Evolutionary conservation across 148 eudicot genomes (phyloP).

Genomic region (Nyssa sinensis): DNA sequence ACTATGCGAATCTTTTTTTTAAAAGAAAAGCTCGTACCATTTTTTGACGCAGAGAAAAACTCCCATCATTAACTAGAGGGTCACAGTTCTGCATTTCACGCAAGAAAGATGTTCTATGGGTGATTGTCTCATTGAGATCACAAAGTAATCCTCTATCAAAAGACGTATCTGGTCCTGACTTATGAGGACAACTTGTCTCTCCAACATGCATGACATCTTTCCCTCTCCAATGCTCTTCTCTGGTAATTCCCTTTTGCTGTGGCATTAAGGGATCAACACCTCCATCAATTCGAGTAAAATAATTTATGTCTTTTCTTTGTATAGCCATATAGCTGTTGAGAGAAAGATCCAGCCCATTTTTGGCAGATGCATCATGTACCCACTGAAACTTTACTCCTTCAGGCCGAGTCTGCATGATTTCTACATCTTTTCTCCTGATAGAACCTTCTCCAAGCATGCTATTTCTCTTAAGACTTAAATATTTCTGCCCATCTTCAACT

Average conservation of each 20-base stretch:
- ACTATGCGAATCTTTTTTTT: neutral
- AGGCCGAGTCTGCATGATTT: constrained; percentile 1
- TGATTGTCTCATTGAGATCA: constrained; percentile 34
- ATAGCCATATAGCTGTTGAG: constrained; percentile 19
- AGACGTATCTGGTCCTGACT: constrained; percentile 12
- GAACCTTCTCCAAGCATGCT: constrained; percentile 26
- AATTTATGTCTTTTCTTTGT: constrained; percentile 14
- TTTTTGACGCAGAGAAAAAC: constrained; percentile 16
- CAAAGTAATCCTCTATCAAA: constrained; percentile 19
- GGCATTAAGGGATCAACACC: constrained; percentile 9
- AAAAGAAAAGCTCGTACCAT: constrained; percentile 22
- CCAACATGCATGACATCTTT: constrained; percentile 19
- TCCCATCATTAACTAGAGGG: constrained; percentile 27
- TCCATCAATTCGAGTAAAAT: constrained; percentile 5
- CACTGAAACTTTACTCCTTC: constrained; percentile 11
- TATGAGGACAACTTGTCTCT: constrained; percentile 21
- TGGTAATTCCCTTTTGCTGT: constrained; percentile 15
- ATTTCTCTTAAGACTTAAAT: constrained; percentile 17
- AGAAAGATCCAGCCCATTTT: constrained; percentile 31
- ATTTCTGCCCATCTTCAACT: constrained; percentile 23
- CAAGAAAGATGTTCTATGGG: neutral
- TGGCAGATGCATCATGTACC: constrained; percentile 14
- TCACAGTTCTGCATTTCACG: constrained; percentile 27
- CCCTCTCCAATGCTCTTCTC: constrained; percentile 8
- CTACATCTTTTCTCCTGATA: constrained; percentile 12